Evolutionary conservation across 441 rosid genomes (phyloP), one percentile per base, ranked within the genome.

Genomic region (Populus tomentosa): DNA sequence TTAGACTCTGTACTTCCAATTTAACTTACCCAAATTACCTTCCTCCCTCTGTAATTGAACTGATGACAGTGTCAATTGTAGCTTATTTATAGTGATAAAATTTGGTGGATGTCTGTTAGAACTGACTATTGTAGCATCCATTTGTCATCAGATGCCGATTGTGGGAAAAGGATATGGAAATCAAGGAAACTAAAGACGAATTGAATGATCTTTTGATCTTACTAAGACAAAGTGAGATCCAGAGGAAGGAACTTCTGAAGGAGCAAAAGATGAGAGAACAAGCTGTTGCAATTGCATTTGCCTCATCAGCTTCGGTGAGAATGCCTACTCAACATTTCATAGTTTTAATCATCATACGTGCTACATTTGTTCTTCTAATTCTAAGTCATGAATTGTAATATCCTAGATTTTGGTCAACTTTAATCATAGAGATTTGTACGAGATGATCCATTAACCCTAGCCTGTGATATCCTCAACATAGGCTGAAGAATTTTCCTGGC

Each of bases 111-210:
- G 65, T 23, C 35, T 67, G 35, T 14, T 13, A 4, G 18, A 46
- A 4, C 56, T 46, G 18, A 46, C 56, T 13, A 46, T 46, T 13
- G 56, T 46, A 46, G 56, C 20, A 46, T 13, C 20, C 56, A 46
- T 46, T 80, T 74, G 56, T 66, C 50, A 77, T 67, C 86, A 94
- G 99, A 85, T 96, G 98, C 81, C 97, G 90, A 69, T 50, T 88
- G 75, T 96, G 98, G 99, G 99, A 94, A 80, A 96, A 89, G 75
- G 94, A 89, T 71, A 82, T 87, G 80, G 99, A 96, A 77, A 88
- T 89, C 81, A 92, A 87, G 84, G 98, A 94, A 86, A 91, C 91
- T 93, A 94, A 96, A 87, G 98, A 92, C 80, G 97, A 94, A 78
- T 83, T 94, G 63, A 91, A 91, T 79, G 99, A 96, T 87, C 94